These are phyloP conservation scores for Thymus mandschuricus DNA, from an alignment of 257 asterid species.

Conservation along the genomic window DNA sequence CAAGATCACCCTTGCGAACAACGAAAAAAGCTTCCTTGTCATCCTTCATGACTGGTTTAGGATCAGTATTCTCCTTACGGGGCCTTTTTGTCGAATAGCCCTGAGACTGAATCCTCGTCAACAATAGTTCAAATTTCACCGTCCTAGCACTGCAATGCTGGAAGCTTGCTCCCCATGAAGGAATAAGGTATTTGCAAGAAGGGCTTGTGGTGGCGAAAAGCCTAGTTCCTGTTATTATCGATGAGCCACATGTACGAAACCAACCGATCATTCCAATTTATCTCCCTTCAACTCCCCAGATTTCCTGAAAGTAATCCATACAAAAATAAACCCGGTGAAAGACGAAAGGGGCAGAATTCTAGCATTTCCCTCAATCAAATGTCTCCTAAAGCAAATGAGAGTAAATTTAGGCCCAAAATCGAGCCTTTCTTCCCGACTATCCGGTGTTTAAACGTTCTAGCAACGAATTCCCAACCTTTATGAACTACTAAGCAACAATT, in stretches of 20 bases:
- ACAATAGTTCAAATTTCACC: conserved; percentile 37
- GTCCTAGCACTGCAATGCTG: conserved; percentile 47
- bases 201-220: conserved; percentile 44
- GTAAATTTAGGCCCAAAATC: conserved; percentile 10
- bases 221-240: conserved; percentile 46
- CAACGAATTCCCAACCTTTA: not conserved
- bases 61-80: conserved; percentile 40
- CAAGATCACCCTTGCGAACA: conserved; percentile 89
- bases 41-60: conserved; percentile 67
- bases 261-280: conserved; percentile 66
- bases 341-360: conserved; percentile 1
- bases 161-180: conserved; percentile 48
- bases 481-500: not conserved
- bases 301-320: conserved; percentile 39
- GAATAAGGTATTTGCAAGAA: conserved; percentile 38
- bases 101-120: conserved; percentile 45
- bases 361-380: conserved; percentile 5
- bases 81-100: conserved; percentile 62
- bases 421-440: not conserved
- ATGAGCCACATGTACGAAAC: conserved; percentile 65
- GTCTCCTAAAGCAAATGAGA: not conserved
- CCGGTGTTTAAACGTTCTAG: not conserved
- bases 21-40: conserved; percentile 93
- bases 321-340: conserved; percentile 8
- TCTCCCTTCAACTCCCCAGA: conserved; percentile 40